Percentiles rank a stretch among this genome's conserved stretches.
These are phyloP conservation scores for Eutrema salsugineum DNA, from an alignment of 441 rosid genomes.

Conservation along the genomic window DNA sequence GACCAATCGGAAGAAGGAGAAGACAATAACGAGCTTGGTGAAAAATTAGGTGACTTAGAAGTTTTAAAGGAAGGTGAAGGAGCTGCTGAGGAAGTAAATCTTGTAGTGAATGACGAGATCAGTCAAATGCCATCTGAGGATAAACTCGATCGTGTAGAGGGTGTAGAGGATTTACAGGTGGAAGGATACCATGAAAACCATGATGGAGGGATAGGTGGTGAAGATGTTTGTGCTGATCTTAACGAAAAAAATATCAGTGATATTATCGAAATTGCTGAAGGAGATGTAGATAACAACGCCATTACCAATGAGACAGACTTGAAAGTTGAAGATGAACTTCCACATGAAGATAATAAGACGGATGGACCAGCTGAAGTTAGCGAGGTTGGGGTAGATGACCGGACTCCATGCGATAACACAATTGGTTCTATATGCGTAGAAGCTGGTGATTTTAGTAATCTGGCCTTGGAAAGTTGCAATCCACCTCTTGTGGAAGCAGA, in stretches of 20 bases:
- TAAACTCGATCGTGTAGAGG: constrained; percentile 27
- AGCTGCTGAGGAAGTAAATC: constrained; percentile 42
- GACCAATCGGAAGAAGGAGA: constrained; percentile 31
- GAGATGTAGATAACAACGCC: constrained; percentile 24
- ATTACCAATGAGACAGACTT: constrained; percentile 41
- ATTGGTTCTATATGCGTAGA: constrained; percentile 28
- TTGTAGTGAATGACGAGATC: constrained; percentile 22
- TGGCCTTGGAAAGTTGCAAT: constrained; percentile 32
- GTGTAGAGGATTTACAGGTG: constrained; percentile 30
- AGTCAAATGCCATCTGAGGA: constrained; percentile 34
- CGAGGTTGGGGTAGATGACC: constrained; percentile 34
- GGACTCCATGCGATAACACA: constrained; percentile 27
- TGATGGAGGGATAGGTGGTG: constrained; percentile 30
- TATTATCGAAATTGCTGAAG: constrained; percentile 37
- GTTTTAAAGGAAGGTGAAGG: constrained; percentile 34
- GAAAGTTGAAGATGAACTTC: constrained; percentile 37
- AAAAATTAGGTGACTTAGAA: constrained; percentile 45
- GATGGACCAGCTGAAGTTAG: constrained; percentile 36
- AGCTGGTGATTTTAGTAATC: constrained; percentile 33
- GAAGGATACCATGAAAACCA: constrained; percentile 32
- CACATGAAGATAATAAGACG: constrained; percentile 42
- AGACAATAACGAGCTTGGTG: constrained; percentile 39
- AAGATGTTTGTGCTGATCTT: constrained; percentile 37
- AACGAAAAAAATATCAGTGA: constrained; percentile 32
- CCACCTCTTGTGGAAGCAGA: constrained; percentile 37